Evolutionary conservation across 345 rosid species (phyloP), one percentile per base, ranked within the genome.

Genomic region (Arabis hirsuta): DNA sequence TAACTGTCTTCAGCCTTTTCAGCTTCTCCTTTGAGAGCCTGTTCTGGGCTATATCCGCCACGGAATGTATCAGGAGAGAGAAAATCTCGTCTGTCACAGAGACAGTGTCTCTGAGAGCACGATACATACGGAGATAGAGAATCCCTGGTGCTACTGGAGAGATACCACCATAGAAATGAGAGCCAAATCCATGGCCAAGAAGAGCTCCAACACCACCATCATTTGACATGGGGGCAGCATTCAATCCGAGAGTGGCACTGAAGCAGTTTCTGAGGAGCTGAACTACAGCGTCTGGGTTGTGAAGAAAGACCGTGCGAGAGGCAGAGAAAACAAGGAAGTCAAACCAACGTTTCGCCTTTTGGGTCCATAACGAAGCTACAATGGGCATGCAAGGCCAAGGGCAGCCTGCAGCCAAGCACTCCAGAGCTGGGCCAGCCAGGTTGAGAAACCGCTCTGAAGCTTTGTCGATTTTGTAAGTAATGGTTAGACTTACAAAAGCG

Each of bases 321-420:
- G 99, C 98, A 76, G 92, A 90, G 74, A 95, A 95, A 62, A 87
- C 86, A 51, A 95, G 92, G 74, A 86, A 92, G 77, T 90, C 99
- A 45, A 88, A 88, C 99, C 99, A 95, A 36, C 97, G 96, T 81
- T 82, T 95, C 9, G 92, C 99, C 84, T 95, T 92, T 82, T 91
- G 99, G 52, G 96, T 84, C 99, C 98, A 95, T 22, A 95, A 70
- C 20, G 99, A 87, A 55, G 94, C 83, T 72, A 95, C 87, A 20
- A 95, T 88, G 10, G 99, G 97, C 98, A 92, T 85, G 87, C 96
- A 90, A 61, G 99, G 99, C 99, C 99, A 95, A 5, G 96, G 99
- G 69, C 98, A 95, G 65, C 92, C 87, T 53, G 98, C 90, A 70
- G 97, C 96, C 61, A 95, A 90, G 80, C 87, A 77, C 78, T 82